phyloP scores from a whole-genome alignment of 2,329 filamentous ascomycete species.

The Cytospora leucostoma region DNA sequence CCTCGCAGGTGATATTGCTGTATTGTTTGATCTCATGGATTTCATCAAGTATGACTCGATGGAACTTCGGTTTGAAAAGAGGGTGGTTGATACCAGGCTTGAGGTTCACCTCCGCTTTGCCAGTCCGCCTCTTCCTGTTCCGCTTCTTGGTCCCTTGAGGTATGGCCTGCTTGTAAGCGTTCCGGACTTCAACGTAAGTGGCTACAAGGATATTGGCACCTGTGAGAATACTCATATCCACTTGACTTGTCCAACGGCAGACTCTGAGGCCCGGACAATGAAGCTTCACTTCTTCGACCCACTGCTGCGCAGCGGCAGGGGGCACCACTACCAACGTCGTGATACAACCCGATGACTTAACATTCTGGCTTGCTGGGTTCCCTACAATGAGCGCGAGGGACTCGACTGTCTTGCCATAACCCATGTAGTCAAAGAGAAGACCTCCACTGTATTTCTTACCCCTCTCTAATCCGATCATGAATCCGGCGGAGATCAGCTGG shows the following conservation, averaged over 20 bases:
- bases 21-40: slow-evolving; percentile 58
- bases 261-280: not conserved
- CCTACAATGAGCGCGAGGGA: not conserved
- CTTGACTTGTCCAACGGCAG: not conserved
- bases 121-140: not conserved
- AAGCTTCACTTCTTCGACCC: not conserved
- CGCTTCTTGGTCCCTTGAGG: not conserved
- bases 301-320: not conserved
- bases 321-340: slow-evolving; percentile 4
- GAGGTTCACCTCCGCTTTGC: not conserved
- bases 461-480: not conserved
- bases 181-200: not conserved
- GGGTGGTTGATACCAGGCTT: not conserved
- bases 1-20: slow-evolving; percentile 25
- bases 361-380: not conserved
- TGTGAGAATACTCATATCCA: too few species aligned
- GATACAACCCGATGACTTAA: not conserved
- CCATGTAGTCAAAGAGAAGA: slow-evolving; percentile 6
- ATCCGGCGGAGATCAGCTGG: not conserved
- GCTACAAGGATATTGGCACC: not conserved
- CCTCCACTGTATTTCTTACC: not conserved
- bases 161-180: not conserved
- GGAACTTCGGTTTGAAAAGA: slow-evolving; percentile 10
- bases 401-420: not conserved
- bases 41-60: slow-evolving; percentile 46